phyloP scores from a whole-genome alignment of 208 protist genomes.

The Trypanosoma mega region DNA sequence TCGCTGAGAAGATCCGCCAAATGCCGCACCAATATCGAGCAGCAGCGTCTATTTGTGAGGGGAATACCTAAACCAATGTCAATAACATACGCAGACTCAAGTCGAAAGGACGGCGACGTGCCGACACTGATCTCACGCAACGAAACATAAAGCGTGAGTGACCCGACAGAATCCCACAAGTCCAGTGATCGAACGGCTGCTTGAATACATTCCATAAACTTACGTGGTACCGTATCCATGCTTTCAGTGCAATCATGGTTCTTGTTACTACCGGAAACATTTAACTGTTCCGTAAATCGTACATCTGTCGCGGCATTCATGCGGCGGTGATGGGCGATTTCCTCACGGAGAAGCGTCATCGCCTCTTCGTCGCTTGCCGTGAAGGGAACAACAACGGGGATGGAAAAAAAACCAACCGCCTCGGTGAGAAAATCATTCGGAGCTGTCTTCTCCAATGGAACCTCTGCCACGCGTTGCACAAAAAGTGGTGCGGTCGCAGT shows the following conservation, averaged over 20 bases:
- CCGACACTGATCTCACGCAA: neutral
- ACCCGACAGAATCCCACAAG: neutral
- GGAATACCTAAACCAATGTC: conserved; percentile 67
- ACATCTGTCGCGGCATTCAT: neutral
- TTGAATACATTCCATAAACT: neutral
- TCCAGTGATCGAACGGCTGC: neutral
- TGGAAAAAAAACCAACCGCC: conserved; percentile 21
- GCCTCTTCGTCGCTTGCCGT: conserved; percentile 38
- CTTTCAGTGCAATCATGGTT: too few relatives aligned
- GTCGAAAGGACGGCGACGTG: conserved; percentile 16
- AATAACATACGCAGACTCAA: conserved; percentile 39
- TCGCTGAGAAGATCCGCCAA: conserved; percentile 48
- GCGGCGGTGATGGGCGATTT: neutral
- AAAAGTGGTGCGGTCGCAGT: conserved; percentile 66
- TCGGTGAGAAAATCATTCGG: conserved; percentile 20
- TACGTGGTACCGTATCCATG: neutral
- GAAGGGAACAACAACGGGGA: conserved; percentile 52
- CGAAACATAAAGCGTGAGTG: neutral
- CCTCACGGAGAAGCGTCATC: conserved; percentile 7
- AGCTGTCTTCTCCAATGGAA: conserved; percentile 32
- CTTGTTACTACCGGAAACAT: too few relatives aligned
- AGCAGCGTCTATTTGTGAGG: conserved; percentile 50
- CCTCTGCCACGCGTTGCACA: conserved; percentile 57
- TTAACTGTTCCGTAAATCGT: too few relatives aligned
- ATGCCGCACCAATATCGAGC: conserved; percentile 35